Evolutionary conservation across 2,329 filamentous ascomycete species (phyloP).

Genomic region (Aspergillus aculeatus): DNA sequence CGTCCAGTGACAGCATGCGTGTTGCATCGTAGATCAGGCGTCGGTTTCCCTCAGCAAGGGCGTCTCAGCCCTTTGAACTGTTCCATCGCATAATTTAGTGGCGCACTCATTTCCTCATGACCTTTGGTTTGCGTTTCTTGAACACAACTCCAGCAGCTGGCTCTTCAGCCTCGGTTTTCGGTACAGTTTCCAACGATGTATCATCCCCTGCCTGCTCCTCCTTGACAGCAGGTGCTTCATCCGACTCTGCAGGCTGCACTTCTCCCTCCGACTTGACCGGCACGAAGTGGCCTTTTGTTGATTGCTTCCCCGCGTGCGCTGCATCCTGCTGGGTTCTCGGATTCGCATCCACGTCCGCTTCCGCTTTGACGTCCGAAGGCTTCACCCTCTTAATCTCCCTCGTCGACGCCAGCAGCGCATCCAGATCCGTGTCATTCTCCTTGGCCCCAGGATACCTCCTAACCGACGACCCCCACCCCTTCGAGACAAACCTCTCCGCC

Average conservation of each 20-base stretch:
- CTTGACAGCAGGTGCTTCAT: constrained; percentile 11
- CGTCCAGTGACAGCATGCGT: neutral
- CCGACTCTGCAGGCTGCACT: constrained; percentile 12
- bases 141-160: constrained; percentile 40
- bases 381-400: constrained; percentile 39
- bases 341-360: constrained; percentile 9
- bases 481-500: constrained; percentile 35
- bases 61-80: neutral
- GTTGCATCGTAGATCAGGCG: neutral
- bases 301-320: constrained; percentile 8
- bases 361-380: constrained; percentile 4
- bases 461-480: constrained; percentile 46
- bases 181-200: constrained; percentile 2
- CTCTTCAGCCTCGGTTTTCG: constrained; percentile 23
- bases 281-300: constrained; percentile 4
- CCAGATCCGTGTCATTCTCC: constrained; percentile 41
- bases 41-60: neutral
- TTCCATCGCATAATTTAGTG: neutral
- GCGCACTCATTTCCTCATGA: constrained; percentile 36
- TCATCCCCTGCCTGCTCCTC: constrained; percentile 24
- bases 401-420: constrained; percentile 44
- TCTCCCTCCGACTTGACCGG: constrained; percentile 10
- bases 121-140: constrained; percentile 51
- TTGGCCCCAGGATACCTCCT: constrained; percentile 39
- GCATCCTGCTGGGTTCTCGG: constrained; percentile 17